Evolutionary conservation across 1,284 basidiomycete species (phyloP).

Genomic region (Vanrija humicola): DNA sequence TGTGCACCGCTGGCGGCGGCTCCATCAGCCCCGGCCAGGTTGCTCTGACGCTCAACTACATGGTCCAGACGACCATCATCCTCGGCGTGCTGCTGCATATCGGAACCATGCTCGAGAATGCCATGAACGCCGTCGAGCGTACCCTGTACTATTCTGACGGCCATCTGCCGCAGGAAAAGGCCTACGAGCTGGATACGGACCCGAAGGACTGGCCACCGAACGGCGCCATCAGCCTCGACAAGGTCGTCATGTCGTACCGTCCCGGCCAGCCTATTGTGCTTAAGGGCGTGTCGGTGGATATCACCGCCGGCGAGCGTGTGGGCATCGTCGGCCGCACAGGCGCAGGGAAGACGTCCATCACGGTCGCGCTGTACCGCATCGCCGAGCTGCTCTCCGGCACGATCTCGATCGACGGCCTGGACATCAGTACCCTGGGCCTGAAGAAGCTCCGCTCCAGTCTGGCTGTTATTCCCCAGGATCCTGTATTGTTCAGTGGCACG

Average conservation of each 20-base stretch:
- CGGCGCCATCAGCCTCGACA: constrained; percentile 37
- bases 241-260: constrained; percentile 49
- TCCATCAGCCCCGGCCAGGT: constrained; percentile 63
- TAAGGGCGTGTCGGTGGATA: constrained; percentile 43
- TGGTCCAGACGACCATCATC: constrained; percentile 46
- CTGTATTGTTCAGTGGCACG: constrained; percentile 54
- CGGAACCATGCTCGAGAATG: constrained; percentile 48
- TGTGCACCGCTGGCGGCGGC: constrained; percentile 49
- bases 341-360: constrained; percentile 49
- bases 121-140: constrained; percentile 66
- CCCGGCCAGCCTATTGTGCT: constrained; percentile 52
- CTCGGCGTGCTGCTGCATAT: constrained; percentile 57
- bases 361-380: constrained; percentile 52
- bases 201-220: constrained; percentile 48
- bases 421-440: constrained; percentile 50
- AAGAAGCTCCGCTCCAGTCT: constrained; percentile 40
- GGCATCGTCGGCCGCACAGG: constrained; percentile 47
- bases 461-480: constrained; percentile 60
- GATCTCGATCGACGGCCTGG: constrained; percentile 52
- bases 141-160: constrained; percentile 60
- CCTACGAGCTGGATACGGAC: constrained; percentile 57
- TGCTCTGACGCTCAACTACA: constrained; percentile 64
- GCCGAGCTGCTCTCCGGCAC: constrained; percentile 45
- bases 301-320: neutral
- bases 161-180: constrained; percentile 58